Conservation (phyloP, 306 rosid genomes). For the Pterocarpus santalinus region DNA sequence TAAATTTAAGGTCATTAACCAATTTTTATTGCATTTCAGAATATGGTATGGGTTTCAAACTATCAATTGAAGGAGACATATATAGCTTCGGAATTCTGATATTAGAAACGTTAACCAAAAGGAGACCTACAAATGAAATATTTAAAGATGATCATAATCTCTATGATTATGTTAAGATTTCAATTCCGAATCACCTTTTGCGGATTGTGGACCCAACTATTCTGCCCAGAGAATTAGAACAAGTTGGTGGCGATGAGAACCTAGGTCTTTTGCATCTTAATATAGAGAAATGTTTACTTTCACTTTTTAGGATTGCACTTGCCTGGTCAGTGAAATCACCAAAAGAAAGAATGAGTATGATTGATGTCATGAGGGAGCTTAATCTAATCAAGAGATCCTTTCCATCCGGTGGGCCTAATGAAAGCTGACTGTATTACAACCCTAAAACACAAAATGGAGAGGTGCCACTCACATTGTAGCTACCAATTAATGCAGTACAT, state of each 20-base stretch:
- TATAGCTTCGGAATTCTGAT: conserved; percentile 56
- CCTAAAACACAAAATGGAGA: background rate
- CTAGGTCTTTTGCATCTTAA: background rate
- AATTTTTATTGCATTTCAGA: background rate
- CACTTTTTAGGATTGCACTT: conserved; percentile 45
- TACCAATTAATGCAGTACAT: background rate
- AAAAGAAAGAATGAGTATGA: conserved; percentile 41
- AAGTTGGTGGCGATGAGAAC: background rate
- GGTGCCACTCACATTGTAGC: background rate
- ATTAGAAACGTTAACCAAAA: conserved; percentile 53
- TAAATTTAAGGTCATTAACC: too few species aligned
- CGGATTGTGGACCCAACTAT: conserved; percentile 33
- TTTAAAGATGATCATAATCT: conserved; percentile 46
- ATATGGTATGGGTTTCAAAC: conserved; percentile 39
- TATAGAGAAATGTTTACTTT: conserved; percentile 23
- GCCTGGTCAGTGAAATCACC: conserved; percentile 43
- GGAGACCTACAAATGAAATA: conserved; percentile 48
- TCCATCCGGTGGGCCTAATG: background rate
- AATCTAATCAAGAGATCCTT: conserved; percentile 5
- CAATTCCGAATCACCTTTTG: conserved; percentile 33
- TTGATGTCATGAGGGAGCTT: conserved; percentile 41
- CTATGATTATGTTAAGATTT: conserved; percentile 34
- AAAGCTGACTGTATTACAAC: background rate
- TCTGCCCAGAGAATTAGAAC: background rate
- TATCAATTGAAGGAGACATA: conserved; percentile 45